Evolutionary conservation across 2,329 filamentous ascomycete genomes (phyloP).

Genomic region (Cryphonectria nitschkei): DNA sequence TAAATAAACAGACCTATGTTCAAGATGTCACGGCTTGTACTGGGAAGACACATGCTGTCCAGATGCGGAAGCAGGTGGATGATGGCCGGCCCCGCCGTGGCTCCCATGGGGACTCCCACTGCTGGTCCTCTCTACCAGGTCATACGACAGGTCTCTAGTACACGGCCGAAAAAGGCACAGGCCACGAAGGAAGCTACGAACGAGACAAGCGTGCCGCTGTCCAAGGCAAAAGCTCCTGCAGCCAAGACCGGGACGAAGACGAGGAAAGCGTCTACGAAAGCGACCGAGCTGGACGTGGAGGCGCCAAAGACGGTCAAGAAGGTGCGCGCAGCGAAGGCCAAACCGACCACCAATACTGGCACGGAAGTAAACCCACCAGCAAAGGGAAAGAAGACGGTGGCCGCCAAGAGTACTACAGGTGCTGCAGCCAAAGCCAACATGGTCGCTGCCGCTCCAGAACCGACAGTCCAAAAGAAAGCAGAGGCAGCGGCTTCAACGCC

Average conservation of each 20-base stretch:
- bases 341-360: neutral
- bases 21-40: constrained; percentile 21
- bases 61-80: constrained; percentile 20
- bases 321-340: constrained; percentile 2
- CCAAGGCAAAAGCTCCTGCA: constrained; percentile 17
- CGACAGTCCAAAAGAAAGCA: neutral
- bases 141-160: constrained; percentile 24
- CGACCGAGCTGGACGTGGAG: constrained; percentile 2
- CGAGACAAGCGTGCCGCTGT: neutral
- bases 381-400: constrained; percentile 7
- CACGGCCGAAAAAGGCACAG: constrained; percentile 22
- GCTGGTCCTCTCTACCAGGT: constrained; percentile 5
- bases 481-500: neutral
- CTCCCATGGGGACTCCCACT: neutral
- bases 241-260: constrained; percentile 12
- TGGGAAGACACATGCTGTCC: constrained; percentile 18
- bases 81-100: constrained; percentile 6
- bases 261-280: constrained; percentile 16
- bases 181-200: constrained; percentile 19
- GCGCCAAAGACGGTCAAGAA: constrained; percentile 6
- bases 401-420: neutral
- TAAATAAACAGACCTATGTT: neutral
- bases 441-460: constrained; percentile 1
- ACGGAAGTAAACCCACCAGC: neutral
- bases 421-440: neutral